Base-by-base conservation (phyloP, 768 basidiomycete genomes). In the Xerocomus brunneocitrinus region DNA sequence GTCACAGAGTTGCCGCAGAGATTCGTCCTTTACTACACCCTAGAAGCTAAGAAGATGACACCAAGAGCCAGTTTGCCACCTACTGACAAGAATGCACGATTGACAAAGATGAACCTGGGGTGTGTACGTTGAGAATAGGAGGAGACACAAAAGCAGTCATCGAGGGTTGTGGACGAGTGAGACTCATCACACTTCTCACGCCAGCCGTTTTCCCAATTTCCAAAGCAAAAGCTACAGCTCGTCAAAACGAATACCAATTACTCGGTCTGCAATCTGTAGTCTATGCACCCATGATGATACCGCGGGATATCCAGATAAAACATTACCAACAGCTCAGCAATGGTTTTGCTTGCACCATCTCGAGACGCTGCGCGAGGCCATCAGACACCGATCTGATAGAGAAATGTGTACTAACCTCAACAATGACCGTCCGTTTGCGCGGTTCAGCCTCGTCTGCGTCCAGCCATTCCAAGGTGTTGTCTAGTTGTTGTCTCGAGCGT, bases 61-160 rank as follows among this genome's bases (percentile, higher is more conserved):
- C 52, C 7, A 44, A 24, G 19, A 25, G 47, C 14, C 31, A 53
- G 19, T 22, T 25, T 31, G 28, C 27, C 48, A 53, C 52, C 41
- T 47, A 74, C 86, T 67, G 63, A 88, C 90, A 68, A 30, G 87
- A 87, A 66, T 91, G 89, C 16, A 86, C 72, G 34, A 91, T 76
- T 3, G 88, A 81, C 60, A 91, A 84, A 9, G 90, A 91, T 6
- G 82, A 78, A 1, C 74, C 66, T 0, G 90, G 91, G 0, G 91
- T 91, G 60, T 92, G 91, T 22, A 91, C 77, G 59, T 87, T 80
- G 51, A 92, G 70, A 36, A 89, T 69, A 19, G 79, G 63, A 1
- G 77, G 78, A 32, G 56, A 5, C 14, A 27, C 16, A 16, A 71
- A 58, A 25, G 62, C 54, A 25, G 73, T 55, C 70, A 70, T 73